Evolutionary conservation across 768 basidiomycete species (phyloP).

Genomic region (Xerocomellus amylosporus): DNA sequence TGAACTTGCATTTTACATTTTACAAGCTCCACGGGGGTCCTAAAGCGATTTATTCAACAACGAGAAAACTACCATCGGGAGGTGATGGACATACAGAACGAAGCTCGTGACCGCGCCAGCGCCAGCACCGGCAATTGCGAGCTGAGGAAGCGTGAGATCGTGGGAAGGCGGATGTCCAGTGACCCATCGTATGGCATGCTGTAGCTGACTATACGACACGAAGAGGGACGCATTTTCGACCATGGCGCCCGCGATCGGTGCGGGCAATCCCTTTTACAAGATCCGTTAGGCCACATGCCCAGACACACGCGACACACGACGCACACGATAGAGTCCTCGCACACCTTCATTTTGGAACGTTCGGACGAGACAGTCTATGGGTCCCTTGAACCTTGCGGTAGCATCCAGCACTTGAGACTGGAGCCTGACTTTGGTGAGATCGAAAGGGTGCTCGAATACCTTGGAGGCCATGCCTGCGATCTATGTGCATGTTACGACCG

Average conservation of each 20-base stretch:
- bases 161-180: constrained; percentile 35
- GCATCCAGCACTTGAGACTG: constrained; percentile 85
- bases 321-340: constrained; percentile 81
- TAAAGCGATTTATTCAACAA: constrained; percentile 25
- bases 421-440: constrained; percentile 90
- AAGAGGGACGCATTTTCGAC: constrained; percentile 89
- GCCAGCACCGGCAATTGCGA: constrained; percentile 79
- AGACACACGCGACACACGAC: constrained; percentile 26
- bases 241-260: constrained; percentile 90
- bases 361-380: constrained; percentile 79
- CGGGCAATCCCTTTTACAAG: constrained; percentile 74
- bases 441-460: constrained; percentile 92
- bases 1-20: constrained; percentile 99
- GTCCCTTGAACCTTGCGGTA: constrained; percentile 72
- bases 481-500: constrained; percentile 35
- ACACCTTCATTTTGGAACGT: constrained; percentile 83
- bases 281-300: not conserved
- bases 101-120: constrained; percentile 87
- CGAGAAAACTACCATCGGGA: too few species aligned
- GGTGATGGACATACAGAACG: constrained; percentile 58
- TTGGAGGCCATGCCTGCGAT: constrained; percentile 83
- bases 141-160: constrained; percentile 61
- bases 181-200: constrained; percentile 53
- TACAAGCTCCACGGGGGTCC: constrained; percentile 91
- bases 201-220: constrained; percentile 76